Evolutionary conservation across 805 yeast species (phyloP).

Genomic region (Sugiyamaella marilandica): DNA sequence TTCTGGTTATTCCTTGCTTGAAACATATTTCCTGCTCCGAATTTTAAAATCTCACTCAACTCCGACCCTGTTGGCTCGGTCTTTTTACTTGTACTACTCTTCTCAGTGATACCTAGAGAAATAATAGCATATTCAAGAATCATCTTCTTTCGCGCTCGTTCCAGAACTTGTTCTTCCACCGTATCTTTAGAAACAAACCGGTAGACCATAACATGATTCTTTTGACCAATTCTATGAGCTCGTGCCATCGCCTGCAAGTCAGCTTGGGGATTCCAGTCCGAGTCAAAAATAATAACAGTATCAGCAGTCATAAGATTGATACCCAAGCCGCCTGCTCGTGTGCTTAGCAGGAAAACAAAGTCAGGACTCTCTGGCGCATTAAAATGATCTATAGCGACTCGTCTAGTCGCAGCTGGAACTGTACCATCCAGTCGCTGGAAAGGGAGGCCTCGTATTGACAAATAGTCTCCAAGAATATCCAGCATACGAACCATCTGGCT

Average conservation of each 20-base stretch:
- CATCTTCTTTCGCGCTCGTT: constrained; percentile 97
- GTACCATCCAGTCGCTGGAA: constrained; percentile 97
- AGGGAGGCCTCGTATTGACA: constrained; percentile 77
- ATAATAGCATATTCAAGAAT: constrained; percentile 96
- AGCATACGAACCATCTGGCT: constrained; percentile 97
- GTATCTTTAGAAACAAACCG: constrained; percentile 97
- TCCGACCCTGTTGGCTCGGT: constrained; percentile 83
- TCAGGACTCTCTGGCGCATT: constrained; percentile 91
- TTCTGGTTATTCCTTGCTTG: constrained; percentile 92
- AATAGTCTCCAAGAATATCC: constrained; percentile 90
- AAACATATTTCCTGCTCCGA: constrained; percentile 99
- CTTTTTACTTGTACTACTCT: constrained; percentile 46
- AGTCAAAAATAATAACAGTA: constrained; percentile 94
- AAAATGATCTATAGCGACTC: constrained; percentile 93
- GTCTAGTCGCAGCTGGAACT: constrained; percentile 86
- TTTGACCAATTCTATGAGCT: constrained; percentile 99
- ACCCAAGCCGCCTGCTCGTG: constrained; percentile 99
- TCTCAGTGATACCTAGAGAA: constrained; percentile 89
- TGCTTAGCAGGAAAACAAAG: constrained; percentile 81
- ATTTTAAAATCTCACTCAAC: constrained; percentile 86
- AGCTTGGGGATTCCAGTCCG: constrained; percentile 99
- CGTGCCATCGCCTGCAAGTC: constrained; percentile 99
- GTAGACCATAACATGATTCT: constrained; percentile 95
- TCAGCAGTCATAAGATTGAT: constrained; percentile 99
- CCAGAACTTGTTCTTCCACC: constrained; percentile 94